Base-by-base conservation (phyloP, 768 basidiomycete genomes). In the Collybia mongolica region DNA sequence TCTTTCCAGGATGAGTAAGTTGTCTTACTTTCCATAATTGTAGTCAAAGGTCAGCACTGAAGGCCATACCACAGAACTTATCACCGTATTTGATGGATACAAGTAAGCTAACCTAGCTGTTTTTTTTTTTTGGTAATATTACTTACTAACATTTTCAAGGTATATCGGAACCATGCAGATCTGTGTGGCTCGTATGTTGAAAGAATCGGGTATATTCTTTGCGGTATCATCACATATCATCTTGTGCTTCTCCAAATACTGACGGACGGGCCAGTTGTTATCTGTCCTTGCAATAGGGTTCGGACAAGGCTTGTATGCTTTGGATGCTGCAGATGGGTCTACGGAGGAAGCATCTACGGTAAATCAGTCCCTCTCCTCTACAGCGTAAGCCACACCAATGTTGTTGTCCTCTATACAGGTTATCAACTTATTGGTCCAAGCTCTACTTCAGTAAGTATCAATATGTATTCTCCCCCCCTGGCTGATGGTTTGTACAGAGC, bases 91-190 rank as follows among this genome's bases (percentile, higher is more conserved):
- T 54, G 88, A 90, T 60, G 87, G 88, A 6, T 86, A 78, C 67
- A 88, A 92, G 83, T 90, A 54, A 57, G 80, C 51, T 35, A n/a
- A 32, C 9, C 29, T 39, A 26, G n/a, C 48, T 12, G 28, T 44
- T n/a, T 20, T 22, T 35, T 12, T 0, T 35, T 36, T 39, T 17
- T 40, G 18, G 28, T 51, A 9, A 37, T 29, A 46, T 51, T 42
- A 8, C n/a, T n/a, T n/a, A 17, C 44, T 41, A 28, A 7, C 9
- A 1, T 2, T 17, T 26, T 38, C 15, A 7, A 89, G 87, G 60
- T 90, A 90, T 58, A 83, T 98, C 40, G 94, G 94, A 6, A 93
- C 88, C 0, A 85, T 97, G 85, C 93, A 96, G 63, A 93, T 98
- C 23, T 95, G 94, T 53, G 84, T 96, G 1, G 84, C 90, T 17